A percentile compares a stretch with the other conserved stretches of the same genome.
Evolutionary conservation across 345 rosid species (phyloP).

Genomic region (Eucalyptus virginea): DNA sequence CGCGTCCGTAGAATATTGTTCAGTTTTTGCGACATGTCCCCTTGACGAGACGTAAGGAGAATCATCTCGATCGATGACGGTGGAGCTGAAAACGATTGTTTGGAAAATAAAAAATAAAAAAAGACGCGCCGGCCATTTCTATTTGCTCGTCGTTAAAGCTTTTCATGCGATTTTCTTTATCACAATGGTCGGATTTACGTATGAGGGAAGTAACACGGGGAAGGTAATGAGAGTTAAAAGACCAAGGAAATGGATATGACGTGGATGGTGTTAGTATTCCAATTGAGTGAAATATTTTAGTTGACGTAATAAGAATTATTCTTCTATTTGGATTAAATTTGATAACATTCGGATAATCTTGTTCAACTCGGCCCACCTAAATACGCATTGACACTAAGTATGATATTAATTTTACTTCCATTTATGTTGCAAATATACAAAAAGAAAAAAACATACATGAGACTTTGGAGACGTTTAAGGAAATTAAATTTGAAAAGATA

Average conservation of each 20-base stretch:
- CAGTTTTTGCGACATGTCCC: not conserved
- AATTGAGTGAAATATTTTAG: too few species aligned
- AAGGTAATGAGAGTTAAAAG: rapidly evolving
- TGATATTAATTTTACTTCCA: not conserved
- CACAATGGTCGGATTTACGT: not conserved
- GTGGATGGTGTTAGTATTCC: not conserved
- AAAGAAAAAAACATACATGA: rapidly evolving
- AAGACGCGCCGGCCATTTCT: too few species aligned
- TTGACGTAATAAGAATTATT: too few species aligned
- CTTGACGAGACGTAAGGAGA: not conserved
- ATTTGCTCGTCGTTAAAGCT: too few species aligned
- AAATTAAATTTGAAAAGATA: not conserved
- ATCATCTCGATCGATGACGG: not conserved
- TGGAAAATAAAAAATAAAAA: rapidly evolving
- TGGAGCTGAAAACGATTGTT: not conserved
- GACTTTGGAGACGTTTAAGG: not conserved
- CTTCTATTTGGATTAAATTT: not conserved
- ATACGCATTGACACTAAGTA: not conserved
- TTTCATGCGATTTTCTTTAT: not conserved
- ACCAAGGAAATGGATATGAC: not conserved
- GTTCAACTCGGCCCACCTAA: not conserved
- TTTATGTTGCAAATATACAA: not conserved
- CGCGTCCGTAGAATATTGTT: not conserved
- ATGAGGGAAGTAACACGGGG: not conserved
- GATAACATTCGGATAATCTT: not conserved